These are phyloP conservation scores for Penicillium roqueforti DNA, from an alignment of 495 filamentous ascomycete genomes.

Conservation along the genomic window DNA sequence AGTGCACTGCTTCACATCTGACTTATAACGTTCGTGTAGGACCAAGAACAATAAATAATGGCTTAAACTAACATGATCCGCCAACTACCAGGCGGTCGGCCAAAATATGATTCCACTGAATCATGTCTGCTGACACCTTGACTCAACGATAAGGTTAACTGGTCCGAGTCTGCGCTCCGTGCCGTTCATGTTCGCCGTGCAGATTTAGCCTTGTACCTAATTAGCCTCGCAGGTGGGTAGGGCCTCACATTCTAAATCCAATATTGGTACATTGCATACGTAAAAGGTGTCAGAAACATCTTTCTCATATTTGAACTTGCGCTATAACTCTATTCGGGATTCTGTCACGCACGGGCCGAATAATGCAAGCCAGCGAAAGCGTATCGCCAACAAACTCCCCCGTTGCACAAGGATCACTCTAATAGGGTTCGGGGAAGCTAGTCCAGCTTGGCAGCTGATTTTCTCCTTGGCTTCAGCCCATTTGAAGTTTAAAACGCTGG, in stretches of 20 bases:
- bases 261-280: constrained; percentile 1
- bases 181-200: constrained; percentile 15
- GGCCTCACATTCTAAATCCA: not conserved
- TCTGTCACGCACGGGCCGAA: constrained; percentile 21
- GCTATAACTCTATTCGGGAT: not conserved
- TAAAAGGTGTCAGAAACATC: not conserved
- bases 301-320: not conserved
- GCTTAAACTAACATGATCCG: not conserved
- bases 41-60: not conserved
- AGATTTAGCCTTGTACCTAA: constrained; percentile 10
- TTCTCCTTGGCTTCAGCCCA: constrained; percentile 18
- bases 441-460: constrained; percentile 24
- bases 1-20: not conserved
- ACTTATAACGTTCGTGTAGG: not conserved
- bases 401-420: constrained; percentile 16
- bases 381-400: constrained; percentile 39
- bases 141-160: constrained; percentile 22
- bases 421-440: constrained; percentile 25
- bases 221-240: constrained; percentile 16
- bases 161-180: constrained; percentile 5
- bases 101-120: not conserved
- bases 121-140: constrained; percentile 9
- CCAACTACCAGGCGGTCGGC: not conserved
- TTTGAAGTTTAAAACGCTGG: constrained; percentile 3
- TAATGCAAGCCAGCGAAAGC: constrained; percentile 28